phyloP scores from a whole-genome alignment of 2,329 filamentous ascomycete species.

The Tetracladium maxilliforme region DNA sequence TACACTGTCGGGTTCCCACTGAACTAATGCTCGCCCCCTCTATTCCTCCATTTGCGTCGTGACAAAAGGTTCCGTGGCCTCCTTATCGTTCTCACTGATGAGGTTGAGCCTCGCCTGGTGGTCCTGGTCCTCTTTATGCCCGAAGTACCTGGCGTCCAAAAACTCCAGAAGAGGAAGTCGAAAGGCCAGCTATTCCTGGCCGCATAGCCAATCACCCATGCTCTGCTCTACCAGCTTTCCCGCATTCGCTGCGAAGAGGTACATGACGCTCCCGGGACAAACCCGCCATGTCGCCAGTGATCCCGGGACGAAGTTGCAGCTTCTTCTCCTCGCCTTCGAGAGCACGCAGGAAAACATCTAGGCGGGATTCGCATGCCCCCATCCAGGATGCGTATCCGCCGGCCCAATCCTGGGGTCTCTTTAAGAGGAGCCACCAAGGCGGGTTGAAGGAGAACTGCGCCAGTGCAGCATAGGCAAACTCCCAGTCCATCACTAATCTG shows the following conservation, averaged over 20 bases:
- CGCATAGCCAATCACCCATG: constrained; percentile 16
- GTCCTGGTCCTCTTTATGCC: constrained; percentile 6
- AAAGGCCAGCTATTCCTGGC: constrained; percentile 19
- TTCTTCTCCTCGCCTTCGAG: constrained; percentile 17
- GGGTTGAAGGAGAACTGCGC: constrained; percentile 17
- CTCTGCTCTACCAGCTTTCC: constrained; percentile 16
- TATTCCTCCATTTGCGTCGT: constrained; percentile 14
- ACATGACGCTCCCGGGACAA: too few relatives aligned
- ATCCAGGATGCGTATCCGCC: constrained; percentile 15
- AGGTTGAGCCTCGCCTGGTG: constrained; percentile 10
- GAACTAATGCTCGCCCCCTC: constrained; percentile 9
- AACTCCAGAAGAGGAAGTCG: constrained; percentile 18
- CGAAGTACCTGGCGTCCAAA: constrained; percentile 16
- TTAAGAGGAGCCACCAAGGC: constrained; percentile 23
- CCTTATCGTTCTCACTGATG: constrained; percentile 10
- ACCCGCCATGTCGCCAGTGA: constrained; percentile 5
- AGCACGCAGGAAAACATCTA: constrained; percentile 16
- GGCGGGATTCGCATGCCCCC: constrained; percentile 14
- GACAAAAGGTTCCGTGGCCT: constrained; percentile 14
- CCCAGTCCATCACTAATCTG: constrained; percentile 28
- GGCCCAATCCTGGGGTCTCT: constrained; percentile 16
- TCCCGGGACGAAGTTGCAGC: not conserved
- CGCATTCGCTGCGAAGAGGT: too few relatives aligned
- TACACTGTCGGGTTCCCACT: constrained; percentile 11
- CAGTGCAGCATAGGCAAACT: constrained; percentile 20